Base-by-base conservation (phyloP, 495 filamentous ascomycete genomes). In the Mytilinidion resinicola region DNA sequence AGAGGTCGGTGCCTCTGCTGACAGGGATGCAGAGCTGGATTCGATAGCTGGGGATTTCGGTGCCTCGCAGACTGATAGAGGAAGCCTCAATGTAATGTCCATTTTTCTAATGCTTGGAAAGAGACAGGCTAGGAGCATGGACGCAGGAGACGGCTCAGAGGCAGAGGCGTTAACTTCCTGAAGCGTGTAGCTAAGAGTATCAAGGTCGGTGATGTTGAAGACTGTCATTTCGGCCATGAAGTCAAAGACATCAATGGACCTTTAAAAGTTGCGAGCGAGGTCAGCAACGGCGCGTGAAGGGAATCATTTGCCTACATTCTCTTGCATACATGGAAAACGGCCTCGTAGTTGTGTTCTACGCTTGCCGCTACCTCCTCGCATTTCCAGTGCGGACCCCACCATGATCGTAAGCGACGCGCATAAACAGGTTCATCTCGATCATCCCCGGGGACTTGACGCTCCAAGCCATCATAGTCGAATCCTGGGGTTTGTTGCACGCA, bases 341-440 rank as follows among this genome's bases (percentile, higher is more conserved):
- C 35, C 51, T 39, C 14, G 17, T 21, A 39, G 41, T 2, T 15
- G 8, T 47, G 20, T 47, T 35, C 39, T 17, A 56, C 48, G 12
- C 15, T 20, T 30, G 25, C 43, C 6, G 51, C 51, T 1, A 15
- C 19, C 37, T 56, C 53, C 48, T 56, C 53, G 21, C 53, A 56
- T 56, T 42, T 39, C 53, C 53, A 56, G 25, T 56, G 53, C 25
- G 53, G 17, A 33, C 53, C 53, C 53, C 53, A 56, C 15, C 39
- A 47, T 46, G 53, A 56, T 34, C 41, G 53, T 42, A 56, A 56
- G 2, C 53, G 41, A 42, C 14, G 53, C 39, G 7, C 9, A n/a
- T 36, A 47, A n/a, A 47, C 35, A 12, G 53, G 41, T 46, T 56
- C 53, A 33, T 39, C 38, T 14, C 7, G 9, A 15, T 5, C 6